Evolutionary conservation across 345 rosid genomes (phyloP).

Genomic region (Durio zibethinus): DNA sequence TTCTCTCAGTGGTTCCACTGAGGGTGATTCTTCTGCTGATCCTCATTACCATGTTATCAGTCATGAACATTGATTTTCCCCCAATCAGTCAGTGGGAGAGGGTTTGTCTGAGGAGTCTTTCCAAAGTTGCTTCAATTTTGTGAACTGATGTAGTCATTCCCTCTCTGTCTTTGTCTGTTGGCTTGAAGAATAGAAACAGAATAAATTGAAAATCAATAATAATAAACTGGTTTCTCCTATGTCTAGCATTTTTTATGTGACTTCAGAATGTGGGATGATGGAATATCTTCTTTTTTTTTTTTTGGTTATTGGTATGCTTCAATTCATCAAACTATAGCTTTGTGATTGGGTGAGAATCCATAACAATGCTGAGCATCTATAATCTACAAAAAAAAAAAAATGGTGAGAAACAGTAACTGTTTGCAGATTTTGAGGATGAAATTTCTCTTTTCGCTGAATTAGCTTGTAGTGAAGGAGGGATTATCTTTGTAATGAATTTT

Average conservation of each 20-base stretch:
- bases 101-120: not conserved
- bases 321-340: not conserved
- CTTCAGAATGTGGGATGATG: not conserved
- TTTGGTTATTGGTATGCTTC: not conserved
- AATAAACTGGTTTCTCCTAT: not conserved
- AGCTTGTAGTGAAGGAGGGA: not conserved
- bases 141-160: not conserved
- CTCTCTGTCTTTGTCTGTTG: not conserved
- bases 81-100: not conserved
- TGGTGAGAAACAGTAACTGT: not conserved
- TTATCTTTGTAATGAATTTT: not conserved
- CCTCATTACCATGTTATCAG: not conserved
- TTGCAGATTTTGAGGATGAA: not conserved
- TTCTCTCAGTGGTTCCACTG: not conserved
- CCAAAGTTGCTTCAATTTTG: not conserved
- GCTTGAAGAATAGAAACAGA: not conserved
- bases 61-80: not conserved
- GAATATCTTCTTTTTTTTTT: not conserved
- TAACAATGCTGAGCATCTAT: not conserved
- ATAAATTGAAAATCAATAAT: slow-evolving; percentile 7
- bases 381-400: not conserved
- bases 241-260: not conserved
- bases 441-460: not conserved
- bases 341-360: not conserved
- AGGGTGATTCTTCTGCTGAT: slow-evolving; percentile 3